Percentiles rank a stretch among this genome's conserved stretches.
phyloP scores from a whole-genome alignment of 2,329 filamentous ascomycete species.

The Paraphoma chrysanthemicola region DNA sequence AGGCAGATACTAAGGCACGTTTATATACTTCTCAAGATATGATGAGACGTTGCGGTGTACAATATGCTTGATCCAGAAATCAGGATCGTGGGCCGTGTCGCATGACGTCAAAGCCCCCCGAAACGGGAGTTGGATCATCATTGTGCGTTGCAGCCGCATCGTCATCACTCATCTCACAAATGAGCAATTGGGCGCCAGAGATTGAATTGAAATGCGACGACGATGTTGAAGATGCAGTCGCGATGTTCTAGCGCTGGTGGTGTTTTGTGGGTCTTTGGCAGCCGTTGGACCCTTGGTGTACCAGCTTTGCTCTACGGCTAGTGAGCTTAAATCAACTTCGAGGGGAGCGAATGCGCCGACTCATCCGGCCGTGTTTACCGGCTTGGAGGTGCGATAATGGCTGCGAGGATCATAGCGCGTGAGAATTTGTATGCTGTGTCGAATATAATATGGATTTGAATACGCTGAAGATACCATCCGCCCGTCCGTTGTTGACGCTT shows the following conservation, averaged over 20 bases:
- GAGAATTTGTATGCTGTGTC: background rate
- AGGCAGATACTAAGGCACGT: background rate
- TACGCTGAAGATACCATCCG: background rate
- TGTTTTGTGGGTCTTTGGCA: conserved; percentile 20
- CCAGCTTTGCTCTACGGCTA: conserved; percentile 19
- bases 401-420: too few species aligned
- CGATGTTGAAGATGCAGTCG: background rate
- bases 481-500: conserved; percentile 5
- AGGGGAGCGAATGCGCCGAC: conserved; percentile 9
- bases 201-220: background rate
- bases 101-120: conserved; percentile 21
- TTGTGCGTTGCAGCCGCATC: conserved; percentile 7
- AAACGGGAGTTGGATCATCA: conserved; percentile 12
- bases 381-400: background rate
- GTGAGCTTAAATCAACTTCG: conserved; percentile 24
- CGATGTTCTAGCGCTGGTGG: conserved; percentile 2
- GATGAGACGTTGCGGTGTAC: background rate
- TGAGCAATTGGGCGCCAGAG: background rate
- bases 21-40: conserved; percentile 4
- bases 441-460: background rate
- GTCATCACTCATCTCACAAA: conserved; percentile 9
- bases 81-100: conserved; percentile 1
- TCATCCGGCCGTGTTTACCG: conserved; percentile 8
- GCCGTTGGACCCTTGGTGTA: conserved; percentile 15
- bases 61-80: background rate